Conservation (phyloP, 2,329 filamentous ascomycete species). For the Calonectria crousiana region DNA sequence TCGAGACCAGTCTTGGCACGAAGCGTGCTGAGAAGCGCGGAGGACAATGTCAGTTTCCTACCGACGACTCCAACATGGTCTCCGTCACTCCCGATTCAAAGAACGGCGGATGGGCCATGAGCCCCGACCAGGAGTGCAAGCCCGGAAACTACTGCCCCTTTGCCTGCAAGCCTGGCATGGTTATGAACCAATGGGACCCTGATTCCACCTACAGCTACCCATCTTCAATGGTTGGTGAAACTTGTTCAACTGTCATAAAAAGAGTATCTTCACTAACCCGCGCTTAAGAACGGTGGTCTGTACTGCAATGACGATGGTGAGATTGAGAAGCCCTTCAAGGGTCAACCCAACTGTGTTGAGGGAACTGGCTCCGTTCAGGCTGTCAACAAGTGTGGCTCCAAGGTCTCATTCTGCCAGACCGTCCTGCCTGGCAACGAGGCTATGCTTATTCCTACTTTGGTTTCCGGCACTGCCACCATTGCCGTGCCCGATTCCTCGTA, state of each 20-base stretch:
- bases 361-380: constrained; percentile 75
- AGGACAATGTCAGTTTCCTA: constrained; percentile 73
- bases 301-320: constrained; percentile 77
- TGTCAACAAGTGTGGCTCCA: constrained; percentile 72
- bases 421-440: constrained; percentile 83
- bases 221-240: constrained; percentile 74
- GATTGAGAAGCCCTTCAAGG: constrained; percentile 76
- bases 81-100: constrained; percentile 71
- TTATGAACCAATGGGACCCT: constrained; percentile 85
- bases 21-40: constrained; percentile 63
- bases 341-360: constrained; percentile 76
- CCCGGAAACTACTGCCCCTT: constrained; percentile 80
- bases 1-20: constrained; percentile 34
- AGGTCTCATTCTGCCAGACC: constrained; percentile 82
- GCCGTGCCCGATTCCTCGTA: constrained; percentile 79
- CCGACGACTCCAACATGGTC: constrained; percentile 72
- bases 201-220: constrained; percentile 77
- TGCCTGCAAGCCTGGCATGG: constrained; percentile 80
- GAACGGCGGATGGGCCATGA: constrained; percentile 86
- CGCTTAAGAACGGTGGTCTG: constrained; percentile 75
- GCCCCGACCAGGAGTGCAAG: constrained; percentile 77
- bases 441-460: constrained; percentile 84
- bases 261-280: constrained; percentile 22
- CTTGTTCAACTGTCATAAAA: not conserved
- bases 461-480: constrained; percentile 67